Base-by-base conservation (phyloP, 2,329 filamentous ascomycete genomes). In the Huntiella moniliformis region DNA sequence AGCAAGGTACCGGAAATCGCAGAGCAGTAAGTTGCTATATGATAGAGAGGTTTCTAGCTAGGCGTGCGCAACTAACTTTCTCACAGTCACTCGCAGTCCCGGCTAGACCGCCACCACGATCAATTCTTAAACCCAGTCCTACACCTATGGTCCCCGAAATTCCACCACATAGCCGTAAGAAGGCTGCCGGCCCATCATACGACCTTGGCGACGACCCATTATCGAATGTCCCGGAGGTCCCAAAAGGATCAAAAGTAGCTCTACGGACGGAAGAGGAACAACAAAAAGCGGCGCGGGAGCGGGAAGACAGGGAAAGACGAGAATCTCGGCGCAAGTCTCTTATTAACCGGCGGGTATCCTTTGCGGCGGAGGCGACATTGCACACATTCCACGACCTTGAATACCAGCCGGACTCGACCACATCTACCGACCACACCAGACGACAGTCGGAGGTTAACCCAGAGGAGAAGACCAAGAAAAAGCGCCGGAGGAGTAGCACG, bases 381-480 rank as follows among this genome's bases (percentile, higher is more conserved):
- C 91, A 98, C 59, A 98, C 91, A 0, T 96, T 93, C 71, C 87
- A 96, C 57, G 87, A 91, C 47, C 75, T 95, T 38, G 88, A 96
- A 56, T 82, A 87, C 51, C 72, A 77, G 58, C 85, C 87, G 56
- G 87, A 95, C 58, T 84, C 84, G 15, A 92, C 86, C 1, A 82
- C 79, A 5, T 81, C 82, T 0, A 81, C 78, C 1, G 82, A 88
- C 52, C 77, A 78, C 8, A 84, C 82, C 10, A 68, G 84, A 53
- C 73, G 82, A 51, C 75, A 40, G 16, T 36, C 32, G 6, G 39
- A 39, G 12, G 42, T 35, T 10, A 32, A 33, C 6, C 18, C 11
- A 7, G 37, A 48, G 28, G 17, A 41, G 13, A 56, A 56, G n/a
- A 53, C 60, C 1, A 41, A 38, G 34, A 22, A 36, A 8, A 46